Evolutionary conservation across 106 monocot species (phyloP).

Genomic region (Dactylorhiza incarnata): DNA sequence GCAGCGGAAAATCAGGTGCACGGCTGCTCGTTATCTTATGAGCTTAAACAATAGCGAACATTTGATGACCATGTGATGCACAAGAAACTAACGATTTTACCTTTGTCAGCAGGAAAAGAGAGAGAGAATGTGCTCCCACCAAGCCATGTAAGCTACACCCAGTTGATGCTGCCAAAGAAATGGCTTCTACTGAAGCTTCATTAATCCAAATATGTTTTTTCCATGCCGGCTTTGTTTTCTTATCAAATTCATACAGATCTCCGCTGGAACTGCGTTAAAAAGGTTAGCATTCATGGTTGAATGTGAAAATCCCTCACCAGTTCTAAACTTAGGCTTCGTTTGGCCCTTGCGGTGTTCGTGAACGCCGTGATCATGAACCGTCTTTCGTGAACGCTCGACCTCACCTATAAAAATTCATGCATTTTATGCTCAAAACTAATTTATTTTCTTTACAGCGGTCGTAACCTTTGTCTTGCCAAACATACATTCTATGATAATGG

Average conservation of each 20-base stretch:
- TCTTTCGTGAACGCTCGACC: too few relatives aligned
- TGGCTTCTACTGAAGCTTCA: slow-evolving; percentile 24
- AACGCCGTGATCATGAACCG: too few relatives aligned
- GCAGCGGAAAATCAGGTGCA: too few relatives aligned
- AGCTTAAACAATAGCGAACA: background rate
- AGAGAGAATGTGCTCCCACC: slow-evolving; percentile 44
- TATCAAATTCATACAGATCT: slow-evolving; percentile 88
- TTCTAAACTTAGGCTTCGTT: background rate
- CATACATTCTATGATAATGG: too few relatives aligned
- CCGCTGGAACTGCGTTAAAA: slow-evolving; percentile 58
- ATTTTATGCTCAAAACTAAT: too few relatives aligned
- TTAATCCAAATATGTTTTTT: slow-evolving; percentile 85
- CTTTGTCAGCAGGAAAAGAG: slow-evolving; percentile 81
- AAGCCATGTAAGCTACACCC: slow-evolving; percentile 51
- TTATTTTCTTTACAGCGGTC: too few relatives aligned
- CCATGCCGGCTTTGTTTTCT: slow-evolving; percentile 79
- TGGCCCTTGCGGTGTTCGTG: too few relatives aligned
- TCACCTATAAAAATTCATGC: too few relatives aligned
- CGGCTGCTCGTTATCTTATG: too few relatives aligned
- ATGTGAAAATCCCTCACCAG: background rate
- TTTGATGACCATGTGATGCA: background rate
- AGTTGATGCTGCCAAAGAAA: slow-evolving; percentile 31
- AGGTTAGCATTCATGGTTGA: background rate
- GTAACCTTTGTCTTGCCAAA: too few relatives aligned
- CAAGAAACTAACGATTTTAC: slow-evolving; percentile 25